Conservation (phyloP, 805 yeast genomes). For the Candida boleticola region DNA sequence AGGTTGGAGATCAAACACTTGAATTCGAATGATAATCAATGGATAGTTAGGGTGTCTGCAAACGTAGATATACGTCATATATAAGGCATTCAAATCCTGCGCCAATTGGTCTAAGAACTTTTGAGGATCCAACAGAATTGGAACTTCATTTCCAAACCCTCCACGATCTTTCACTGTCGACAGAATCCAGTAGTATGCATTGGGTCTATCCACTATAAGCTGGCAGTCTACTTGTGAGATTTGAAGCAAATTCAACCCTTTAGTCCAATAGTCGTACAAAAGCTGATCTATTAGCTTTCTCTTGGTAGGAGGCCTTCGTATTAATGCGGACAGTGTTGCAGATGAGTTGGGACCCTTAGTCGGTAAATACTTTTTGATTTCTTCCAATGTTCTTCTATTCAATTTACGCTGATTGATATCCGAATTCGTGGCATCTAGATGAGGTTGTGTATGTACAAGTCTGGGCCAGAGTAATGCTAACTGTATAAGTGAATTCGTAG, state of each 20-base stretch:
- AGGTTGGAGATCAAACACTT: slow-evolving; percentile 54
- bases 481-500: slow-evolving; percentile 31
- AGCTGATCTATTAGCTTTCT: slow-evolving; percentile 41
- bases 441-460: slow-evolving; percentile 28
- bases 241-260: slow-evolving; percentile 63
- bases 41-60: slow-evolving; percentile 66
- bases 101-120: slow-evolving; percentile 49
- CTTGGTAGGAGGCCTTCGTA: slow-evolving; percentile 21
- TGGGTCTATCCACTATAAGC: slow-evolving; percentile 57
- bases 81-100: slow-evolving; percentile 47
- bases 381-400: slow-evolving; percentile 18
- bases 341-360: not conserved
- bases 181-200: slow-evolving; percentile 44
- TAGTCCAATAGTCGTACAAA: slow-evolving; percentile 49
- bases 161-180: slow-evolving; percentile 43
- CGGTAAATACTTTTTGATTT: slow-evolving; percentile 7
- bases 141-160: slow-evolving; percentile 21
- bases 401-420: slow-evolving; percentile 18
- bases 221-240: slow-evolving; percentile 71
- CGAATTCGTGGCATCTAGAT: slow-evolving; percentile 9
- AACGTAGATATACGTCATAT: slow-evolving; percentile 61
- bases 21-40: slow-evolving; percentile 59
- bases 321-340: not conserved
- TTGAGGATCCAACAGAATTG: slow-evolving; percentile 49
- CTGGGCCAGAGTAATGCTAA: slow-evolving; percentile 35